These are phyloP conservation scores for Nicotiana noctiflora DNA, from an alignment of 257 asterid species.

Conservation along the genomic window DNA sequence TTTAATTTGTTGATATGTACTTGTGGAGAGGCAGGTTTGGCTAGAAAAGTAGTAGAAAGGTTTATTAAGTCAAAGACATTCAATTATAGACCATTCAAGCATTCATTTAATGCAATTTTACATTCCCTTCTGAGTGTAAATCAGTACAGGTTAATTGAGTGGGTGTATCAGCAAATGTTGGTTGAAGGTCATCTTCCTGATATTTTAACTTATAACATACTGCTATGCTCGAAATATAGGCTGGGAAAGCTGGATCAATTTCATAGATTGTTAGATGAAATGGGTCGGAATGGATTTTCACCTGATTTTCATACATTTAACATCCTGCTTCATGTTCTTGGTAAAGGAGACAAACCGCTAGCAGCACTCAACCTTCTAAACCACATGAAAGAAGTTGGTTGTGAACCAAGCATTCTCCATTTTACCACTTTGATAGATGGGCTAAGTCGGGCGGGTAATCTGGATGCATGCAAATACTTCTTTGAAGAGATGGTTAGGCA, in stretches of 20 bases:
- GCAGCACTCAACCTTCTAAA: conserved; percentile 80
- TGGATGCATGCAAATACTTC: conserved; percentile 76
- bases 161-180: conserved; percentile 87
- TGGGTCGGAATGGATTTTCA: conserved; percentile 65
- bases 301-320: conserved; percentile 88
- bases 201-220: conserved; percentile 71
- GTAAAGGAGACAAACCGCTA: conserved; percentile 74
- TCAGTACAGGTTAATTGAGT: conserved; percentile 77
- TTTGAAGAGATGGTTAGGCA: conserved; percentile 65
- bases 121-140: conserved; percentile 55
- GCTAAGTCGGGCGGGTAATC: conserved; percentile 85
- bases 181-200: conserved; percentile 76
- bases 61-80: conserved; percentile 78
- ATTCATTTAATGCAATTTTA: conserved; percentile 75
- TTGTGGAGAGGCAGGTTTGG: conserved; percentile 87
- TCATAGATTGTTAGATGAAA: conserved; percentile 69
- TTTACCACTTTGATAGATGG: conserved; percentile 90
- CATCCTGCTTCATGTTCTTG: conserved; percentile 82
- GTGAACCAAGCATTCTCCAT: conserved; percentile 71
- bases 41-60: conserved; percentile 79
- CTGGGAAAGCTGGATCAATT: conserved; percentile 80
- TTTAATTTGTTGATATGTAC: conserved; percentile 81
- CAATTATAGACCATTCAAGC: conserved; percentile 71
- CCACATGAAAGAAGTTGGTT: conserved; percentile 80
- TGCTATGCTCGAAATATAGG: conserved; percentile 79